A percentile compares a stretch with the other conserved stretches of the same genome.
Evolutionary conservation across 257 asterid genomes (phyloP).

Genomic region (Cynanchum wilfordii): DNA sequence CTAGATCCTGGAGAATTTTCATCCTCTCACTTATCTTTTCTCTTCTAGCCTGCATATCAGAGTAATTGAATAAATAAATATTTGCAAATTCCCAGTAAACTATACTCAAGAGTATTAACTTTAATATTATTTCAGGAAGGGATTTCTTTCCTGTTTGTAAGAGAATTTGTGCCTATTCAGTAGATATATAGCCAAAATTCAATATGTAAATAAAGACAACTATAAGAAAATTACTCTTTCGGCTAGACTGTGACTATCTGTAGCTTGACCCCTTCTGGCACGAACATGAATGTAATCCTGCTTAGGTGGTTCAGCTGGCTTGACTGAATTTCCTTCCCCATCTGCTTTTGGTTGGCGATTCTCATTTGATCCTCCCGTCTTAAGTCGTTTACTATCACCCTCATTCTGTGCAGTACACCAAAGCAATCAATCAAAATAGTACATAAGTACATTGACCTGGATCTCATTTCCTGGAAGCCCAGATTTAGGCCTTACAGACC

Average conservation of each 20-base stretch:
- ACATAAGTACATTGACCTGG: neutral
- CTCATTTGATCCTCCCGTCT: slow-evolving; percentile 26
- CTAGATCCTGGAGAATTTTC: slow-evolving; percentile 50
- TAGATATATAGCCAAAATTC: neutral
- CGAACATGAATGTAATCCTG: slow-evolving; percentile 50
- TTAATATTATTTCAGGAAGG: neutral
- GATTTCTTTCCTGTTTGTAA: neutral
- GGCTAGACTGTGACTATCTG: slow-evolving; percentile 50
- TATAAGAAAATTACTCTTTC: slow-evolving; percentile 33
- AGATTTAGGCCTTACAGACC: neutral
- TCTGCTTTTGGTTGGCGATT: slow-evolving; percentile 24
- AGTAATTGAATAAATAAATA: slow-evolving; percentile 3
- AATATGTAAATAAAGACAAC: neutral
- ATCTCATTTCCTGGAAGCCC: slow-evolving; percentile 2
- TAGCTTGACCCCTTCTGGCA: slow-evolving; percentile 54
- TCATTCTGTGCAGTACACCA: slow-evolving; percentile 26
- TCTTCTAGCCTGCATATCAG: slow-evolving; percentile 43
- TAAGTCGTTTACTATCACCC: slow-evolving; percentile 29
- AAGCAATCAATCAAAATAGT: slow-evolving; percentile 3
- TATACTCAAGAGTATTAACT: neutral
- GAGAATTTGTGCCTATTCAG: neutral
- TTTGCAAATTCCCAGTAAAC: neutral
- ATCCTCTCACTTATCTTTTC: slow-evolving; percentile 53
- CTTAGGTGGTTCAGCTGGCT: slow-evolving; percentile 34
- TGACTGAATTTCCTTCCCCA: slow-evolving; percentile 32